Conservation (phyloP, 495 filamentous ascomycete genomes). For the Trichocladium antarcticum region DNA sequence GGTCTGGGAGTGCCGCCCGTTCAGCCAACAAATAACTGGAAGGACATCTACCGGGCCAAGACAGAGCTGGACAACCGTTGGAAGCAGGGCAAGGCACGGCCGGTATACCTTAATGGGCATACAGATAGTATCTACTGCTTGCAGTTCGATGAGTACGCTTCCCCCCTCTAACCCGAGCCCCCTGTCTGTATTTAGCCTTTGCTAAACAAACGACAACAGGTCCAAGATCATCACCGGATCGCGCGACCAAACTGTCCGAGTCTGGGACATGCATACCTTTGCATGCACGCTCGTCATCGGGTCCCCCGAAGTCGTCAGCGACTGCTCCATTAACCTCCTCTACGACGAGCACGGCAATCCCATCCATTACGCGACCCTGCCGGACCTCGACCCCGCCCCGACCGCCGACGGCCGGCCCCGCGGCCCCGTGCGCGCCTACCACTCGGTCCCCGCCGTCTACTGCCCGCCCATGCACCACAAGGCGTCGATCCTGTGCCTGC, state of each 20-base stretch:
- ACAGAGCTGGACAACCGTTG: slow-evolving; percentile 66
- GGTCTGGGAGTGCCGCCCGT: slow-evolving; percentile 40
- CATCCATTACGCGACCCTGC: slow-evolving; percentile 37
- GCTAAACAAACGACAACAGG: slow-evolving; percentile 35
- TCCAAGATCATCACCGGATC: slow-evolving; percentile 94
- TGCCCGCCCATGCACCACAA: slow-evolving; percentile 53
- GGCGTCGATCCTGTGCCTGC: slow-evolving; percentile 86
- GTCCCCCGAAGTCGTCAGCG: slow-evolving; percentile 39
- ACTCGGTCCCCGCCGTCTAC: slow-evolving; percentile 38
- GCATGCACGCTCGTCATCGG: slow-evolving; percentile 73
- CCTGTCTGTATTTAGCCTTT: neutral
- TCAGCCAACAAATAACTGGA: slow-evolving; percentile 59
- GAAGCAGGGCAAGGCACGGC: slow-evolving; percentile 62
- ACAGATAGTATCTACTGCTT: slow-evolving; percentile 92
- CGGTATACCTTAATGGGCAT: slow-evolving; percentile 85
- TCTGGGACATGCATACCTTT: slow-evolving; percentile 86
- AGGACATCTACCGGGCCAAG: slow-evolving; percentile 67
- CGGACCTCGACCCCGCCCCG: slow-evolving; percentile 24
- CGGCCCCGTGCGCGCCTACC: slow-evolving; percentile 23
- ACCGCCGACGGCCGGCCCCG: slow-evolving; percentile 9
- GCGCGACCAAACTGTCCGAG: slow-evolving; percentile 83
- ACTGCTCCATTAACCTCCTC: slow-evolving; percentile 27
- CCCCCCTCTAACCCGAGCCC: too few relatives aligned
- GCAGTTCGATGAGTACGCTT: slow-evolving; percentile 85
- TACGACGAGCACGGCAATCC: slow-evolving; percentile 34